Percentiles rank a stretch among this genome's conserved stretches.
These are phyloP conservation scores for Metschnikowia borealis DNA, from an alignment of 805 yeast genomes.

Conservation along the genomic window DNA sequence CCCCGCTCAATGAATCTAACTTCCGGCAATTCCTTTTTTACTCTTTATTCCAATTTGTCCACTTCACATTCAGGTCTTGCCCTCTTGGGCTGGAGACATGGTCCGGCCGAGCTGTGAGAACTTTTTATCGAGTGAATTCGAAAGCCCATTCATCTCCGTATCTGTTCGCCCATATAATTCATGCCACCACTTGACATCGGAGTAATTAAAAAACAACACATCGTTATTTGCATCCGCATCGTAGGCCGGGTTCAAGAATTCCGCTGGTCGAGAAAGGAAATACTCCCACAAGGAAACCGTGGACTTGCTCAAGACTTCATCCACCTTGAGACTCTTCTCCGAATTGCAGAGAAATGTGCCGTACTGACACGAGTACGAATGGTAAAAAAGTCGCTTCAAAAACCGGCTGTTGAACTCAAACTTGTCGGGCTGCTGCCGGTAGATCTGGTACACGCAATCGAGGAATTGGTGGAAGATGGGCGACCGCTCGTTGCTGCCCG, in stretches of 20 bases:
- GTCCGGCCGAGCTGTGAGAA: slow-evolving; percentile 29
- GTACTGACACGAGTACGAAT: slow-evolving; percentile 88
- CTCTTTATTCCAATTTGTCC: too few species aligned
- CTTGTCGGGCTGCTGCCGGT: slow-evolving; percentile 60
- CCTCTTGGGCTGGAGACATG: background rate
- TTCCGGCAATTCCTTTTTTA: too few species aligned
- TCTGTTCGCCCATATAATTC: slow-evolving; percentile 76
- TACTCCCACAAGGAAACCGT: slow-evolving; percentile 93
- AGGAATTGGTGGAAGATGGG: slow-evolving; percentile 94
- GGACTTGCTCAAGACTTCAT: slow-evolving; percentile 34
- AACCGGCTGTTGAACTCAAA: slow-evolving; percentile 92
- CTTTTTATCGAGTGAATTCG: slow-evolving; percentile 33
- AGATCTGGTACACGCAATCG: slow-evolving; percentile 81
- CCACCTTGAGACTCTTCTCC: slow-evolving; percentile 54
- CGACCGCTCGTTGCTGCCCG: slow-evolving; percentile 46
- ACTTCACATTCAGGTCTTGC: background rate
- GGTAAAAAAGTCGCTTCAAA: slow-evolving; percentile 78
- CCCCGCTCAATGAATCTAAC: too few species aligned
- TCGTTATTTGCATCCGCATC: slow-evolving; percentile 19
- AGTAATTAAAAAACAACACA: slow-evolving; percentile 57
- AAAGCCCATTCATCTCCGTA: slow-evolving; percentile 44
- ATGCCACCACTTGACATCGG: slow-evolving; percentile 81
- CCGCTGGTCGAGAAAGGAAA: slow-evolving; percentile 67
- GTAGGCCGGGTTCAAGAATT: slow-evolving; percentile 59
- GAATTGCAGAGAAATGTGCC: slow-evolving; percentile 81